Conservation (phyloP, 2,329 filamentous ascomycete species). For the Dactylellina leptospora region DNA sequence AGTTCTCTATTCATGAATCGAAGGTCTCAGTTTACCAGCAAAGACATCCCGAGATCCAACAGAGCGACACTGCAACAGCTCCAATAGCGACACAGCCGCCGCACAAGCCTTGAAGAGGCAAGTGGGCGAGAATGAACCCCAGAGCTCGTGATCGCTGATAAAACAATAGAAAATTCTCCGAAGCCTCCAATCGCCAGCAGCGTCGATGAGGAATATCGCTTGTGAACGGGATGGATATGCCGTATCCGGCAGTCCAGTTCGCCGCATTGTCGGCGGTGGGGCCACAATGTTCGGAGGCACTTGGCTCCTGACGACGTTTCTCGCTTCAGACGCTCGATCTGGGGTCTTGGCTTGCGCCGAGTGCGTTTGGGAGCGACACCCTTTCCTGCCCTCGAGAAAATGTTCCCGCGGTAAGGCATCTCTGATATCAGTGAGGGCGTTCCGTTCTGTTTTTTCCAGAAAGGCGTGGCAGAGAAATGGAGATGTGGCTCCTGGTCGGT, state of each 20-base stretch:
- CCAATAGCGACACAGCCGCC: constrained; percentile 15
- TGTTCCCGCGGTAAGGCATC: constrained; percentile 31
- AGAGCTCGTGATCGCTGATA: constrained; percentile 12
- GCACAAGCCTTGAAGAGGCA: constrained; percentile 21
- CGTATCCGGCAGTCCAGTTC: constrained; percentile 34
- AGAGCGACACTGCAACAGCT: neutral
- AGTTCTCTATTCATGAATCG: neutral
- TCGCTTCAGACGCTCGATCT: constrained; percentile 52
- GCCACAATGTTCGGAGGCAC: constrained; percentile 16
- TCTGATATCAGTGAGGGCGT: constrained; percentile 8
- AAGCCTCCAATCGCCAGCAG: neutral
- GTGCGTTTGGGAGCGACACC: constrained; percentile 50
- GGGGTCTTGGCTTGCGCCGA: constrained; percentile 52
- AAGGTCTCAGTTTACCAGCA: no score
- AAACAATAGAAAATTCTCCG: constrained; percentile 27
- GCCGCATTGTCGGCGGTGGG: constrained; percentile 51
- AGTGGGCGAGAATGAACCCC: constrained; percentile 1
- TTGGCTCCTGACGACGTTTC: constrained; percentile 53
- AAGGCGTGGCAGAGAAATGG: no score
- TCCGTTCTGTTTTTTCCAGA: constrained; percentile 20
- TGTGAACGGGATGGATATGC: constrained; percentile 23
- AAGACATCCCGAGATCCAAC: neutral
- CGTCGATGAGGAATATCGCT: constrained; percentile 4
- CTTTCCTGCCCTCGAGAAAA: constrained; percentile 25
- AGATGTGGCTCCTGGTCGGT: constrained; percentile 25